Base-by-base conservation (phyloP, 768 basidiomycete species). In the Lenzites betulinus region DNA sequence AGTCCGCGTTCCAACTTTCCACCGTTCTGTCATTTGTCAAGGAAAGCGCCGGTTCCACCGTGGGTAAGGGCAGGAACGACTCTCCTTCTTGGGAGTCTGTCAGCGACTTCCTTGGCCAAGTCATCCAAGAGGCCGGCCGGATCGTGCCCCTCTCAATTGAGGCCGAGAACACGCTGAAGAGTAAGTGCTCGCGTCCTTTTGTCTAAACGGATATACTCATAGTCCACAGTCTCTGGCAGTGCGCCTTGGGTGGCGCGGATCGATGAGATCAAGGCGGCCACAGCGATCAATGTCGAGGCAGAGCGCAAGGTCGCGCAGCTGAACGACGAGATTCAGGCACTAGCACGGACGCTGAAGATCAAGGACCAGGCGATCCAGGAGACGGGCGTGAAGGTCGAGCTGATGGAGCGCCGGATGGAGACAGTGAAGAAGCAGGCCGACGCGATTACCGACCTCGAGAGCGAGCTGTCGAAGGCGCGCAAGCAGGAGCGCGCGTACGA, bases 331-430 rank as follows among this genome's bases (percentile, higher is more conserved):
- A 84, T 97, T 65, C 90, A 93, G 68, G 89, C 89, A 8, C 85
- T 98, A 41, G 83, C 89, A 28, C 88, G 95, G 30, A 91, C 83
- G 51, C 80, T 98, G 69, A 91, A 90, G 71, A 76, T 84, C n/a
- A 87, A 92, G 75, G 97, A 98, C 63, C 94, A 97, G 78, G 81
- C 75, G 25, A 87, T 93, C 36, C 94, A 98, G 72, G 97, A 98
- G 69, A 80, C 87, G 5, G 78, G 79, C 2, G 95, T 98, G 56
- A 98, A 95, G 79, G 93, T 98, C 58, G 93, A 98, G 71, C 81
- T 95, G 15, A 91, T 98, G 85, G 95, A 97, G 71, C 86, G 95
- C 47, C 84, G 94, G 33, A 87, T 95, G 81, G 95, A 98, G 70
- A 83, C 87, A 1, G 88, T 87, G 62, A 95, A 93, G 81, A 93